phyloP scores from a whole-genome alignment of 495 filamentous ascomycete genomes.

The Elaphomyces granulatus region DNA sequence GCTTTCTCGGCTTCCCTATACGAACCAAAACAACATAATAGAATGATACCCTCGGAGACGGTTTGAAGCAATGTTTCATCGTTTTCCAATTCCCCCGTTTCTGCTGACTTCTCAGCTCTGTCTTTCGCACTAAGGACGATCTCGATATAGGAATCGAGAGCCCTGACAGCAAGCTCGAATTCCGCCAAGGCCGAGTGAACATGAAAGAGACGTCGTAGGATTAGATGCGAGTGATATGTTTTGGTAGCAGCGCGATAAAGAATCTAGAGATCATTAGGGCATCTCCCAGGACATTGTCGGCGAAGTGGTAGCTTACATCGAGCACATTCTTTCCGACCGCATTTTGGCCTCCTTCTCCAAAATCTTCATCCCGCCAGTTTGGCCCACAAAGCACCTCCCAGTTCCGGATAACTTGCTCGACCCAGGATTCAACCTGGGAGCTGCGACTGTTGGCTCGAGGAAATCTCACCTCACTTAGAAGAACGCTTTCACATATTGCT shows the following conservation, averaged over 20 bases:
- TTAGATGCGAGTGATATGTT: conserved; percentile 81
- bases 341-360: conserved; percentile 64
- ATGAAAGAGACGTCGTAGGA: conserved; percentile 76
- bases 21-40: conserved; percentile 70
- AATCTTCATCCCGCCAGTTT: conserved; percentile 57
- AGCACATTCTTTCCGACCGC: conserved; percentile 55
- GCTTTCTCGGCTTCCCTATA: conserved; percentile 64
- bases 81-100: conserved; percentile 62
- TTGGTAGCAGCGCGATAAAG: conserved; percentile 79
- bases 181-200: conserved; percentile 77
- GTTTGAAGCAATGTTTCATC: conserved; percentile 62
- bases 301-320: conserved; percentile 36
- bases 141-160: conserved; percentile 80
- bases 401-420: conserved; percentile 63
- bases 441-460: conserved; percentile 66
- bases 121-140: conserved; percentile 70
- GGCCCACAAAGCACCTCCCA: conserved; percentile 68
- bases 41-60: conserved; percentile 57
- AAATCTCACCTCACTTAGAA: conserved; percentile 63
- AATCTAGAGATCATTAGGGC: conserved; percentile 32
- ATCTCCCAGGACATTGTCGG: not conserved
- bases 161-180: conserved; percentile 72
- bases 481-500: conserved; percentile 51
- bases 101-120: conserved; percentile 60
- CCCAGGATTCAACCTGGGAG: conserved; percentile 65